These are phyloP conservation scores for Aspergillus bombycis DNA, from an alignment of 2,329 filamentous ascomycete genomes.

Conservation along the genomic window DNA sequence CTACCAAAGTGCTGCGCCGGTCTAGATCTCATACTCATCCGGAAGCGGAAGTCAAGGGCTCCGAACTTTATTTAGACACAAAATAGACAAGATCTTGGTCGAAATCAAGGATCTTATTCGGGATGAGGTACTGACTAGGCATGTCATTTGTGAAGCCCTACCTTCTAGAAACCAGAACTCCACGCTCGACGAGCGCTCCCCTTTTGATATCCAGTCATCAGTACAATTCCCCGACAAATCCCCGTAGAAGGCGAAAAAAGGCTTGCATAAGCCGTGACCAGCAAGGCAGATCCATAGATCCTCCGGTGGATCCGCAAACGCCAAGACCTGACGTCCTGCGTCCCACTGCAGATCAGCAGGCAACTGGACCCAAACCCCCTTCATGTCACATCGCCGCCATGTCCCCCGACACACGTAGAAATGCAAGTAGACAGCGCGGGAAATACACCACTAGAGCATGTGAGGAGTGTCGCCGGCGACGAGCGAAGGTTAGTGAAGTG, in stretches of 20 bases:
- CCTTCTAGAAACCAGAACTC: background rate
- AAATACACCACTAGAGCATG: constrained; percentile 39
- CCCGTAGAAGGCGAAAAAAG: background rate
- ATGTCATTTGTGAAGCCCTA: background rate
- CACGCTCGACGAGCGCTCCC: background rate
- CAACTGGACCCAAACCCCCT: background rate
- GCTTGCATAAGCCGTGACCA: background rate
- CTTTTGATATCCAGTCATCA: background rate
- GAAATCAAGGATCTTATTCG: background rate
- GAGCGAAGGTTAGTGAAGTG: constrained; percentile 36
- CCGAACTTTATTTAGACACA: background rate
- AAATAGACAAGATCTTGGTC: background rate
- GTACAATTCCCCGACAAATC: background rate
- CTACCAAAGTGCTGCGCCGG: too few relatives aligned
- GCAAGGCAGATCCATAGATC: background rate
- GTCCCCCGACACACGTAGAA: background rate
- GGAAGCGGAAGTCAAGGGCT: too few relatives aligned
- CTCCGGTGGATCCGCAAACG: background rate
- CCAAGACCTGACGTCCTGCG: background rate
- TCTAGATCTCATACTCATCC: too few relatives aligned
- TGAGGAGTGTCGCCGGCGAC: constrained; percentile 41
- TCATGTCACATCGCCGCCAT: background rate
- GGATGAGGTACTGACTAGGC: background rate
- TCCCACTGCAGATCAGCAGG: background rate
- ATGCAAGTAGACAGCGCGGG: constrained; percentile 11